Conservation (phyloP, 192 early-diverging fungal species). For the Entomortierella beljakovae region DNA sequence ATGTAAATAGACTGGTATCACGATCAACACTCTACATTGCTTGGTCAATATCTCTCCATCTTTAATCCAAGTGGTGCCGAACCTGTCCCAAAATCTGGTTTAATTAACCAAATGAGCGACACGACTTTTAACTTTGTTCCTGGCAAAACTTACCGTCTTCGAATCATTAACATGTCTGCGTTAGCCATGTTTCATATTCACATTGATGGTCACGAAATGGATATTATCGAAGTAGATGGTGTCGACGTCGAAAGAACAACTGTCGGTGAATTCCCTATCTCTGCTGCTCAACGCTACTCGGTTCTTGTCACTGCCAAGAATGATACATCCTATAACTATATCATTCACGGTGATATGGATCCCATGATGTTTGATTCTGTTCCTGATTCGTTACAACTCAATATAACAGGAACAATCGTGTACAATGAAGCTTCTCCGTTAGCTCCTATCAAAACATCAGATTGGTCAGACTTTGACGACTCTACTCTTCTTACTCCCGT, state of each 20-base stretch:
- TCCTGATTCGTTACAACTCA: constrained; percentile 64
- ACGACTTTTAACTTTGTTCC: constrained; percentile 31
- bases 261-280: constrained; percentile 43
- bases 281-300: constrained; percentile 59
- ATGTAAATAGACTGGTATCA: constrained; percentile 75
- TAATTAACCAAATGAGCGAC: constrained; percentile 22
- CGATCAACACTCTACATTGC: constrained; percentile 60
- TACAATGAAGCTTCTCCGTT: constrained; percentile 55
- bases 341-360: constrained; percentile 81
- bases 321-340: constrained; percentile 43
- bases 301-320: constrained; percentile 55
- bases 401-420: constrained; percentile 68
- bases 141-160: constrained; percentile 37
- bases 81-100: constrained; percentile 34
- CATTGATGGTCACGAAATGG: constrained; percentile 54
- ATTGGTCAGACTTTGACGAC: constrained; percentile 67
- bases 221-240: constrained; percentile 57
- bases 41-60: constrained; percentile 69
- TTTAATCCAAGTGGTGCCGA: constrained; percentile 63
- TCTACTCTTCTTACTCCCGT: constrained; percentile 62
- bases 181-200: constrained; percentile 49
- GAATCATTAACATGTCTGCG: constrained; percentile 46
- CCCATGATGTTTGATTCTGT: constrained; percentile 78
- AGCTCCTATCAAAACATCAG: constrained; percentile 22
- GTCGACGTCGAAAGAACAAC: constrained; percentile 33